A percentile compares a stretch with the other conserved stretches of the same genome.
Evolutionary conservation across 257 asterid genomes (phyloP).

Genomic region (Paraleonurus japonicus): DNA sequence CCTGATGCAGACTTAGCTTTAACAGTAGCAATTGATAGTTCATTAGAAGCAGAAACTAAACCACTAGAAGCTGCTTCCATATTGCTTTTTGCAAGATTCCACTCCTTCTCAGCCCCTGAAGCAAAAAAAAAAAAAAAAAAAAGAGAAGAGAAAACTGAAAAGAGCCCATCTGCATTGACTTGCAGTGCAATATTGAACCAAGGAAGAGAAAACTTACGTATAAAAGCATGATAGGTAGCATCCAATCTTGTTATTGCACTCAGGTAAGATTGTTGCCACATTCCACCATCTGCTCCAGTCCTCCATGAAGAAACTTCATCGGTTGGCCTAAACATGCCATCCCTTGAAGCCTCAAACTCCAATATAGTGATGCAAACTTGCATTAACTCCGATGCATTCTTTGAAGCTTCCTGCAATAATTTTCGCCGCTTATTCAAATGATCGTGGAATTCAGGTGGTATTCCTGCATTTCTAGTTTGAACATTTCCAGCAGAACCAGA

Average conservation of each 20-base stretch:
- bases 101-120: conserved; percentile 95
- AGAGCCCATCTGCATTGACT: conserved; percentile 19
- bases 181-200: conserved; percentile 19
- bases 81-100: conserved; percentile 85
- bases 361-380: conserved; percentile 76
- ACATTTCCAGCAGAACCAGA: conserved; percentile 55
- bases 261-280: conserved; percentile 84
- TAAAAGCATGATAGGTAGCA: conserved; percentile 72
- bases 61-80: conserved; percentile 92
- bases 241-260: conserved; percentile 74
- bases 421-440: conserved; percentile 71
- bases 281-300: conserved; percentile 66
- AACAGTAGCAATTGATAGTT: conserved; percentile 69
- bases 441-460: conserved; percentile 85
- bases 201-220: conserved; percentile 53
- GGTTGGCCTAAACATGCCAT: conserved; percentile 60
- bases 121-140: conserved; percentile 15
- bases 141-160: neutral
- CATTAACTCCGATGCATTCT: conserved; percentile 79
- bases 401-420: conserved; percentile 67
- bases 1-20: conserved; percentile 91
- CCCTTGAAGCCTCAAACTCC: conserved; percentile 96
- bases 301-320: conserved; percentile 50
- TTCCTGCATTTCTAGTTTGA: conserved; percentile 67
- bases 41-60: conserved; percentile 78